A percentile compares a stretch with the other conserved stretches of the same genome.
These are phyloP conservation scores for Botryotinia globosa DNA, from an alignment of 2,329 filamentous ascomycete genomes.

Conservation along the genomic window DNA sequence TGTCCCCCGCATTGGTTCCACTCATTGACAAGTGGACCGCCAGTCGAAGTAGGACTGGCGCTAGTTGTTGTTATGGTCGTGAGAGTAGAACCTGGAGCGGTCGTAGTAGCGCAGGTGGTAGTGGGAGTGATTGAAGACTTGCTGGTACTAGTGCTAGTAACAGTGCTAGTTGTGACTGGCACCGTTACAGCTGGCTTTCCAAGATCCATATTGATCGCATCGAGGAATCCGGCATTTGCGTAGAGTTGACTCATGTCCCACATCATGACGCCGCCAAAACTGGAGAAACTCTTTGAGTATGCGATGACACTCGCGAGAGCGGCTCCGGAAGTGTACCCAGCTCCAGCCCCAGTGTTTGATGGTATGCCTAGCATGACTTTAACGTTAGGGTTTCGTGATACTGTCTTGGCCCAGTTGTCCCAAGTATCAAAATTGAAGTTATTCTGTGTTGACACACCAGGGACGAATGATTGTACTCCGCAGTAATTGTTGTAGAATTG, in stretches of 20 bases:
- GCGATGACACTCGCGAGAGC: slow-evolving; percentile 50
- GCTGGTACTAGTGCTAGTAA: slow-evolving; percentile 26
- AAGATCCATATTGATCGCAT: slow-evolving; percentile 23
- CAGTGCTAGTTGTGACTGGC: slow-evolving; percentile 21
- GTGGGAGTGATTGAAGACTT: slow-evolving; percentile 16
- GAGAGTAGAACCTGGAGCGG: slow-evolving; percentile 25
- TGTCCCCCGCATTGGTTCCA: slow-evolving; percentile 29
- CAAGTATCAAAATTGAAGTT: slow-evolving; percentile 62
- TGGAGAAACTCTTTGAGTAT: slow-evolving; percentile 53
- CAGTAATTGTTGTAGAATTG: slow-evolving; percentile 55
- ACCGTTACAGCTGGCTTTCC: slow-evolving; percentile 19
- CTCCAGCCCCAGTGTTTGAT: slow-evolving; percentile 45
- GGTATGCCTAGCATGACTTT: slow-evolving; percentile 62
- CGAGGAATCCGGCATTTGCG: slow-evolving; percentile 55
- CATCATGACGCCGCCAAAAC: slow-evolving; percentile 67
- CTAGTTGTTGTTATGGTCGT: slow-evolving; percentile 30
- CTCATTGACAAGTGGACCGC: slow-evolving; percentile 17
- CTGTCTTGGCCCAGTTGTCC: slow-evolving; percentile 62
- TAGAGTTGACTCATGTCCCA: slow-evolving; percentile 65
- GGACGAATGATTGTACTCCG: slow-evolving; percentile 52
- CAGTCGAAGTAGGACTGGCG: slow-evolving; percentile 21
- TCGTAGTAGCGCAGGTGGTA: not conserved
- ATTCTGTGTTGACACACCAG: slow-evolving; percentile 45
- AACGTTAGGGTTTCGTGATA: slow-evolving; percentile 56
- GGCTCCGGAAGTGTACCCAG: slow-evolving; percentile 52